Evolutionary conservation across 106 monocot genomes (phyloP).

Genomic region (Phalaenopsis aphrodite): DNA sequence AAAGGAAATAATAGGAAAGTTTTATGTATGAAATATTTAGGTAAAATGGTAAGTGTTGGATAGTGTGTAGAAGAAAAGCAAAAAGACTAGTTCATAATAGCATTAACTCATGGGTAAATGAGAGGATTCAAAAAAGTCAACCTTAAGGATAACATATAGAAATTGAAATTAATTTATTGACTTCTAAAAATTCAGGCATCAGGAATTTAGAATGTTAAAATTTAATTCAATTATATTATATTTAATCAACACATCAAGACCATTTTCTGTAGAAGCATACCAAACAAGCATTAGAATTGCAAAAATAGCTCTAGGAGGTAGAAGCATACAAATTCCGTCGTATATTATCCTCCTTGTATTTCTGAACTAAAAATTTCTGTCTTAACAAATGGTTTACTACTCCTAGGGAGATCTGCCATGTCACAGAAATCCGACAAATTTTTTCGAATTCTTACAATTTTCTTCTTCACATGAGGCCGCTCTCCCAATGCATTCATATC

Average conservation of each 20-base stretch:
- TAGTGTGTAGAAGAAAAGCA: no score
- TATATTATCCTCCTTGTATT: slow-evolving; percentile 15
- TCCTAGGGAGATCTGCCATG: slow-evolving; percentile 33
- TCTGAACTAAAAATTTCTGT: slow-evolving; percentile 23
- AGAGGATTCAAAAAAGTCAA: no score
- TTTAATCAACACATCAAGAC: neutral
- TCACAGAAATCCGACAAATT: slow-evolving; percentile 34
- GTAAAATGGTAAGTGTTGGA: no score
- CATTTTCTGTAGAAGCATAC: no score
- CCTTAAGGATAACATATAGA: neutral
- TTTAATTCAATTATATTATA: neutral
- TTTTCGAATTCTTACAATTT: slow-evolving; percentile 23
- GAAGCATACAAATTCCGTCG: neutral
- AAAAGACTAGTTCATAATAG: no score
- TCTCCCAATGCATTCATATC: slow-evolving; percentile 44
- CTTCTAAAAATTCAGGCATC: neutral
- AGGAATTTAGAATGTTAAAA: neutral
- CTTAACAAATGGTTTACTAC: slow-evolving; percentile 38
- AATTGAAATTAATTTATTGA: neutral
- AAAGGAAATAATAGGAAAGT: no score
- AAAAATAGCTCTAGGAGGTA: no score
- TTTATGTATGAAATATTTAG: no score
- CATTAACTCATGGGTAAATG: no score
- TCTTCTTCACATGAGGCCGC: slow-evolving; percentile 45
- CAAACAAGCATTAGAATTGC: no score